Conservation (phyloP, 495 filamentous ascomycete species). For the Xylaria castorea region DNA sequence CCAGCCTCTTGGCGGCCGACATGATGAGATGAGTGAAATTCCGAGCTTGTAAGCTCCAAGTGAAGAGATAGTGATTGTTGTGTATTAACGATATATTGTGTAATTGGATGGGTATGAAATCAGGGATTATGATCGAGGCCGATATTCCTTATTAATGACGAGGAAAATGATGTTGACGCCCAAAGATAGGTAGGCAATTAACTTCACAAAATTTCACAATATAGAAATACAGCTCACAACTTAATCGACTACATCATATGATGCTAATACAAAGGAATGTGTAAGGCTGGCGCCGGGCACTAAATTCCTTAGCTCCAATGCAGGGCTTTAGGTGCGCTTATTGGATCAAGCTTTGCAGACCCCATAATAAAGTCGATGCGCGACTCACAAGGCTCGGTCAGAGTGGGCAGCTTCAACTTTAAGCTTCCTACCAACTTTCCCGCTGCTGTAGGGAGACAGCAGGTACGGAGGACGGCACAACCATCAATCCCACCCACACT, state of each 20-base stretch:
- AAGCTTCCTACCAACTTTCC: not conserved
- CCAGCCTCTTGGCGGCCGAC: conserved; percentile 66
- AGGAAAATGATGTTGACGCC: not conserved
- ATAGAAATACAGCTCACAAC: conserved; percentile 1
- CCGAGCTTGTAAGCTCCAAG: not conserved
- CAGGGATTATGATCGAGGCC: not conserved
- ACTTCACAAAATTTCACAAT: not conserved
- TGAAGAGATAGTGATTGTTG: not conserved
- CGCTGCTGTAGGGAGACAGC: no score
- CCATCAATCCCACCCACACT: not conserved
- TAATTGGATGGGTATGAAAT: not conserved
- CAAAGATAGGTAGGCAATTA: not conserved
- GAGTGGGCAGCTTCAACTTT: not conserved
- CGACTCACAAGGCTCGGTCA: not conserved
- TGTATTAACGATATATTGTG: not conserved
- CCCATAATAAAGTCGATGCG: conserved; percentile 21
- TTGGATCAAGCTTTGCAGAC: not conserved
- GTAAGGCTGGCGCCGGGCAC: not conserved
- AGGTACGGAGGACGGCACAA: not conserved
- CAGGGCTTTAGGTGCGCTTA: not conserved
- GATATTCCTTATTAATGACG: not conserved
- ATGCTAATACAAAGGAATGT: conserved; percentile 7
- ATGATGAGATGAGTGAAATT: conserved; percentile 31
- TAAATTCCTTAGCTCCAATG: conserved; percentile 4
- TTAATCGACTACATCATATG: conserved; percentile 27